Percentiles rank a stretch among this genome's conserved stretches.
Conservation (phyloP, 2,329 filamentous ascomycete genomes). For the Cladosporium sphaerospermum region DNA sequence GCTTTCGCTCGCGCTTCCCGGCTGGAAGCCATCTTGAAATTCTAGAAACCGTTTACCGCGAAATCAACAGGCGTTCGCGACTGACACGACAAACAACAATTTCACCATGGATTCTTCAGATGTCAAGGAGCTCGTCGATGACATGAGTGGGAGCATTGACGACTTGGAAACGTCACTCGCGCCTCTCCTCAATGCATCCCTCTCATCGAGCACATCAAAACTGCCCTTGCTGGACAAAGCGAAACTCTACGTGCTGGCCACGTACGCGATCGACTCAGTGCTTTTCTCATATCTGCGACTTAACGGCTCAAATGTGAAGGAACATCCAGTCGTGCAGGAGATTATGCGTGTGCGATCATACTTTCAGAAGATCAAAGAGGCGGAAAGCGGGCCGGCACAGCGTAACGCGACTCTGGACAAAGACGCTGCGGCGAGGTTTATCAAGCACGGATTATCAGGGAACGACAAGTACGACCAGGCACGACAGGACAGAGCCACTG, state of each 20-base stretch:
- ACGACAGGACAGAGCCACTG: constrained; percentile 27
- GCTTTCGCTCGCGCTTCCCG: neutral
- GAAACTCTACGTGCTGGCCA: constrained; percentile 81
- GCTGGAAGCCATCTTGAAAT: neutral
- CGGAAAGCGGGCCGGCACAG: constrained; percentile 52
- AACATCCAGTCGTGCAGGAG: constrained; percentile 79
- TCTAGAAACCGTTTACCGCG: neutral
- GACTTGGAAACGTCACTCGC: constrained; percentile 66
- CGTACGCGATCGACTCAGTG: constrained; percentile 85
- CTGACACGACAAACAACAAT: neutral
- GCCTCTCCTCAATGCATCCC: constrained; percentile 61
- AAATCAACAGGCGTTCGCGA: neutral
- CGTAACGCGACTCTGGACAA: constrained; percentile 57
- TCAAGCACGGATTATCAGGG: constrained; percentile 67
- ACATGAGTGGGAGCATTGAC: constrained; percentile 67
- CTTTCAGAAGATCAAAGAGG: constrained; percentile 80
- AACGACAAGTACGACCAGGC: constrained; percentile 39
- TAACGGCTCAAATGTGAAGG: constrained; percentile 71
- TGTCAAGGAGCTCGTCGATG: constrained; percentile 20
- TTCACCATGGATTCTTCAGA: constrained; percentile 7
- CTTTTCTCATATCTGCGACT: constrained; percentile 79
- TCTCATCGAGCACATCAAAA: constrained; percentile 66
- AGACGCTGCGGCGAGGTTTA: constrained; percentile 70
- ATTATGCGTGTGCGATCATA: constrained; percentile 83
- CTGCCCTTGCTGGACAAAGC: constrained; percentile 91